phyloP scores from a whole-genome alignment of 2,329 filamentous ascomycete genomes.

The Claviceps africana region DNA sequence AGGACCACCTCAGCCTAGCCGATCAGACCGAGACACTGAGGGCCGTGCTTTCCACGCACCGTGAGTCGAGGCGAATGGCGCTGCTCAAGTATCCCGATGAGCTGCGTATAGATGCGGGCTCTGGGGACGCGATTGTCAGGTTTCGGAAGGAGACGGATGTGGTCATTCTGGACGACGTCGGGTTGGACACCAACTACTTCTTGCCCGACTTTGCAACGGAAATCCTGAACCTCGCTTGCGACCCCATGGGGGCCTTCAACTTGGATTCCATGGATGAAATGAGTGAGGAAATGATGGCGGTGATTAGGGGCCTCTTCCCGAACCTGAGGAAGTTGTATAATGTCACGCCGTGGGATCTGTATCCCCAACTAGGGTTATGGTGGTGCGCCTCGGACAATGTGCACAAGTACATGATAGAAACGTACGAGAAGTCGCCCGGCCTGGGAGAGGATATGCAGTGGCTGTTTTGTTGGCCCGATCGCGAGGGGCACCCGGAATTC shows the following conservation, averaged over 20 bases:
- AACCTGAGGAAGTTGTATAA: conserved; percentile 17
- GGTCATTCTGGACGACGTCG: conserved; percentile 12
- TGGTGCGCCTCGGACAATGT: conserved; percentile 21
- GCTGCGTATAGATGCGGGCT: conserved; percentile 14
- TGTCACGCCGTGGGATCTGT: not conserved
- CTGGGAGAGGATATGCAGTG: conserved; percentile 13
- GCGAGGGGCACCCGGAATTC: conserved; percentile 16
- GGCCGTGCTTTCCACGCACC: conserved; percentile 19
- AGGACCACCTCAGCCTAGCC: conserved; percentile 12
- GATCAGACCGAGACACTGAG: conserved; percentile 17
- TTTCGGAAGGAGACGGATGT: conserved; percentile 21
- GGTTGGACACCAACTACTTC: not conserved
- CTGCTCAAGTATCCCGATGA: conserved; percentile 18
- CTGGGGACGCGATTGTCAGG: conserved; percentile 13
- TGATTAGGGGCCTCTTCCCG: conserved; percentile 7
- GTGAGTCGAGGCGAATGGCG: conserved; percentile 22
- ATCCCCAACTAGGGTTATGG: not conserved
- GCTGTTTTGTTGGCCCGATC: conserved; percentile 21
- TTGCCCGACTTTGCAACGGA: conserved; percentile 17
- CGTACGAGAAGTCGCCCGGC: conserved; percentile 12
- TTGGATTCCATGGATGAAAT: not conserved
- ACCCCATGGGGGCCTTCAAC: conserved; percentile 1
- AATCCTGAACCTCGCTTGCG: conserved; percentile 16
- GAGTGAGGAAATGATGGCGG: conserved; percentile 1
- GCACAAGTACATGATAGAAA: conserved; percentile 15